Evolutionary conservation across 768 basidiomycete species (phyloP), one percentile per base, ranked within the genome.

Genomic region (Suillus placidus): DNA sequence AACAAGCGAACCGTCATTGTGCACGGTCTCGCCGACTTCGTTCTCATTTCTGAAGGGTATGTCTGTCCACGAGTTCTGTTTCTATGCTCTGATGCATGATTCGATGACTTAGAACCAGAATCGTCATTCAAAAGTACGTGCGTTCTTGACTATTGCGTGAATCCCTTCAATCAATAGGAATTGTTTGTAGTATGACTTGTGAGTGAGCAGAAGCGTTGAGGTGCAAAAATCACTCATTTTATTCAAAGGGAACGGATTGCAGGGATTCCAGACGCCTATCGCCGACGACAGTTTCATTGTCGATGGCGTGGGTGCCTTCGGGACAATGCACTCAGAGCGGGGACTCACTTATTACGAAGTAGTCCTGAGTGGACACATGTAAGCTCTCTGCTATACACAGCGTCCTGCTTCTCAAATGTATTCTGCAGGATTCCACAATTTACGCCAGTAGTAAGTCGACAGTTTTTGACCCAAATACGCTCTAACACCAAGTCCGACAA

Each of bases 241-340:
- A 61, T 26, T 35, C 52, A n/a, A 6, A 61, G n/a, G 32, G 32
- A 18, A 51, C 16, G 47, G 52, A 30, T 51, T 78, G 64, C 91
- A 92, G 78, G 91, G 91, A 0, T 92, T 92, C 84, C 90, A 88
- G 67, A 87, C 82, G 0, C 89, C 88, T 6, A 89, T 91, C 55
- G 71, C 75, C 14, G 77, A 84, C 37, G 90, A 92, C 68, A 88
- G 85, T 66, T 89, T 92, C 79, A 73, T 91, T 63, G 84, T 92
- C 61, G 88, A 90, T 63, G 88, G 87, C 20, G 81, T 91, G 52
- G 91, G 91, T 34, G 82, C 90, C 4, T 79, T 87, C 34, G 91
- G 91, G 0, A 88, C 78, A 2, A 78, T 84, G 65, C 90, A 92
- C 66, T 78, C 81, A 18, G 92, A 93, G 71, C 85, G 91, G 45